Conservation (phyloP, 2,329 filamentous ascomycete species). For the Xylaria arbuscula region DNA sequence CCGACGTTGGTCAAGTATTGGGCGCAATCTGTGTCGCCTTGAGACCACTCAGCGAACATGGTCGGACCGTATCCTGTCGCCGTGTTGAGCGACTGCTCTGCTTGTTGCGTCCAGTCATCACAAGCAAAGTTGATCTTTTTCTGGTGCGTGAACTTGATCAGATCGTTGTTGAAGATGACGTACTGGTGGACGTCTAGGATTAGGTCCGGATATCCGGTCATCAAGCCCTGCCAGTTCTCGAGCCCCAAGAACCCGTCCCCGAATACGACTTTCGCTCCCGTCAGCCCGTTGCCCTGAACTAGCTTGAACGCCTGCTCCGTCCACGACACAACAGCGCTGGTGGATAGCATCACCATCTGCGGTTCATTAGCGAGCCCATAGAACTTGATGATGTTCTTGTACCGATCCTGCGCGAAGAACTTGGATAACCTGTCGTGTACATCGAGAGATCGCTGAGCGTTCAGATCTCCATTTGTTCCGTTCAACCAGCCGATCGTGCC, state of each 20-base stretch:
- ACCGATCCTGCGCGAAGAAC: slow-evolving; percentile 94
- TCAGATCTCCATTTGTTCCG: slow-evolving; percentile 82
- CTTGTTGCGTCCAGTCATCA: slow-evolving; percentile 84
- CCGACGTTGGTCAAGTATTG: slow-evolving; percentile 88
- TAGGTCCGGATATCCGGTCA: slow-evolving; percentile 76
- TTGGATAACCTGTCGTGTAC: slow-evolving; percentile 86
- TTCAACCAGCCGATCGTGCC: slow-evolving; percentile 89
- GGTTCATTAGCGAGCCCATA: slow-evolving; percentile 97
- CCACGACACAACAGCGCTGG: slow-evolving; percentile 79
- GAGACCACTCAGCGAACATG: slow-evolving; percentile 95
- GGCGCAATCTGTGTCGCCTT: slow-evolving; percentile 96
- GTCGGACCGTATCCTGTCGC: slow-evolving; percentile 89
- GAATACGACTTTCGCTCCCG: slow-evolving; percentile 80
- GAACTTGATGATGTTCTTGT: slow-evolving; percentile 90
- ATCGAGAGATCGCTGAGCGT: slow-evolving; percentile 84
- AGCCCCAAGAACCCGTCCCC: slow-evolving; percentile 96
- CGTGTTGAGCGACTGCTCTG: slow-evolving; percentile 76
- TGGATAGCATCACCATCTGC: slow-evolving; percentile 79
- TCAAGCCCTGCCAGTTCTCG: slow-evolving; percentile 86
- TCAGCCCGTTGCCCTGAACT: slow-evolving; percentile 77
- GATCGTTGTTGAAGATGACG: slow-evolving; percentile 93
- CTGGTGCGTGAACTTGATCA: slow-evolving; percentile 83
- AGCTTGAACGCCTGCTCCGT: slow-evolving; percentile 77
- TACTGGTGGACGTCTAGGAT: slow-evolving; percentile 98
- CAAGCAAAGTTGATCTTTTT: slow-evolving; percentile 91